These are phyloP conservation scores for Macaranga tanarius DNA, from an alignment of 441 rosid species.

Conservation along the genomic window DNA sequence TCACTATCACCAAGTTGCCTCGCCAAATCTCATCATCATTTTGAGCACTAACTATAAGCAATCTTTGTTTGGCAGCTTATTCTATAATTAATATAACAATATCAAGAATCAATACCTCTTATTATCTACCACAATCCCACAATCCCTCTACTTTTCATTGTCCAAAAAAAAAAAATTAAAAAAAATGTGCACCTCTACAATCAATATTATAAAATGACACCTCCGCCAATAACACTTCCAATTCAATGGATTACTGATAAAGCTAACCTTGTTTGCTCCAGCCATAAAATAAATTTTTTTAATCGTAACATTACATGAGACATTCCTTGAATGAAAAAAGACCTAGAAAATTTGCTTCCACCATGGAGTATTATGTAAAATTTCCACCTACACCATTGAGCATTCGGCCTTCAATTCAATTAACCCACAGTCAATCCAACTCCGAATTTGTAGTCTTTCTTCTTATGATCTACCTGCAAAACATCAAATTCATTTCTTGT, in stretches of 20 bases:
- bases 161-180: not conserved
- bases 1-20: too few relatives aligned
- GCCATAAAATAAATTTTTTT: conserved; percentile 10
- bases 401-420: conserved; percentile 7
- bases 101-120: not conserved
- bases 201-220: conserved; percentile 7
- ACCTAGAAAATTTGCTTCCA: conserved; percentile 17
- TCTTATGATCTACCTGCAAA: conserved; percentile 82
- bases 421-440: conserved; percentile 90
- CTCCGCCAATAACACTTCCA: too few relatives aligned
- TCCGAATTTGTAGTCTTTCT: conserved; percentile 96
- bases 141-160: conserved; percentile 18
- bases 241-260: not conserved
- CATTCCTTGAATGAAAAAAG: conserved; percentile 22
- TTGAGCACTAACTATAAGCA: too few relatives aligned
- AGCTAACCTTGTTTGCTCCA: conserved; percentile 24
- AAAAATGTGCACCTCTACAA: conserved; percentile 16
- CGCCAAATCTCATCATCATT: too few relatives aligned
- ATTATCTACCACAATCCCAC: too few relatives aligned
- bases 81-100: not conserved
- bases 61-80: too few relatives aligned
- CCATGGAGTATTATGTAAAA: not conserved
- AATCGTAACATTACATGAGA: conserved; percentile 18
- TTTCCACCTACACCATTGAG: conserved; percentile 9
- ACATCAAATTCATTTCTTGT: not conserved